These are phyloP conservation scores for Fusarium humuli DNA, from an alignment of 2,329 filamentous ascomycete species.

Conservation along the genomic window DNA sequence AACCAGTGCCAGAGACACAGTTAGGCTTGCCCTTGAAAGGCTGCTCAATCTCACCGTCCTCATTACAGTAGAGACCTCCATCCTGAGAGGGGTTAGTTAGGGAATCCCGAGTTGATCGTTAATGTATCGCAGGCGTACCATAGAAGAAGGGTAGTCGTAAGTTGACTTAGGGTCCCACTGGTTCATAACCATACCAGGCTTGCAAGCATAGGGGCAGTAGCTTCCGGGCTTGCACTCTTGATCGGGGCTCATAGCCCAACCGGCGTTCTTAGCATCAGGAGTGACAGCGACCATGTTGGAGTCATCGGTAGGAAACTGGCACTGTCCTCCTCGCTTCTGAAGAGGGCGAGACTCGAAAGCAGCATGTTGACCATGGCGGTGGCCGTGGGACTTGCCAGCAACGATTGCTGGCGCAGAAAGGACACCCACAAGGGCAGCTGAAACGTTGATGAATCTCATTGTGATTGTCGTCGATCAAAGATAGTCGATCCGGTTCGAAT, in stretches of 20 bases:
- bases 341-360: constrained; percentile 45
- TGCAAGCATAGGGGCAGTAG: constrained; percentile 83
- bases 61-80: constrained; percentile 79
- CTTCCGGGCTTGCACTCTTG: constrained; percentile 73
- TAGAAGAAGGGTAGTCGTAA: constrained; percentile 77
- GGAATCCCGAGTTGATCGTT: neutral
- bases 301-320: constrained; percentile 72
- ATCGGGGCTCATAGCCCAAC: constrained; percentile 85
- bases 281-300: constrained; percentile 76
- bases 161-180: constrained; percentile 81
- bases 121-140: constrained; percentile 62
- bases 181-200: constrained; percentile 78
- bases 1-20: constrained; percentile 75
- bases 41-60: constrained; percentile 73
- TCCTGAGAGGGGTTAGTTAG: constrained; percentile 60
- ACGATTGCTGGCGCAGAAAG: constrained; percentile 58
- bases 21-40: constrained; percentile 76
- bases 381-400: constrained; percentile 49
- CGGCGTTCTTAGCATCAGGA: constrained; percentile 72
- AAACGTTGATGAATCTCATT: constrained; percentile 67
- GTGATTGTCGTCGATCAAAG: constrained; percentile 43
- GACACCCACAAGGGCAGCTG: constrained; percentile 62
- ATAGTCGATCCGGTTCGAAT: constrained; percentile 33
- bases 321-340: constrained; percentile 67
- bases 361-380: constrained; percentile 52